Evolutionary conservation across 352 stramenopile genomes (phyloP).

Genomic region (Globisporangium nunn): DNA sequence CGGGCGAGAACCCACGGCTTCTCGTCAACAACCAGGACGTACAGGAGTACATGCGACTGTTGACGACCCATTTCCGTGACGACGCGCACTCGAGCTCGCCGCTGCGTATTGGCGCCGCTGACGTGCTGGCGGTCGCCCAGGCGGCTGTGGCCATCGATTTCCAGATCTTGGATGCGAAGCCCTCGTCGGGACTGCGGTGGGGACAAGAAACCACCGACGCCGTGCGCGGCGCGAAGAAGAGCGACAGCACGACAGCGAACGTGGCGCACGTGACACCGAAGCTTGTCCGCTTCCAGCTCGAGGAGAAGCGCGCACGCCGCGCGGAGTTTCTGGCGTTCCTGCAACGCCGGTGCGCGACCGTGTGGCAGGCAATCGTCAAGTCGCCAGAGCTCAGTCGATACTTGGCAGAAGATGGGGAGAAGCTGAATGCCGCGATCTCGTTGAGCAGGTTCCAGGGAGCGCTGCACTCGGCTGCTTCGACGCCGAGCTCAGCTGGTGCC

Average conservation of each 20-base stretch:
- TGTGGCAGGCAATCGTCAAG: constrained; percentile 53
- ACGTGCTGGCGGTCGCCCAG: constrained; percentile 45
- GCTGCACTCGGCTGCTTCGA: constrained; percentile 19
- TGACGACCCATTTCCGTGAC: constrained; percentile 57
- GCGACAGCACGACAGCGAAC: background rate
- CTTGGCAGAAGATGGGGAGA: constrained; percentile 65
- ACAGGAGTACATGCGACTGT: constrained; percentile 47
- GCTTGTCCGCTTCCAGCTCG: constrained; percentile 78
- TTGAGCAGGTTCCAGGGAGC: constrained; percentile 73
- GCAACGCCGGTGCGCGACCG: constrained; percentile 41
- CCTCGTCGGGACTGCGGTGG: constrained; percentile 78
- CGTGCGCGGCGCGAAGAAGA: constrained; percentile 7
- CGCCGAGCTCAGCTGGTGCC: background rate
- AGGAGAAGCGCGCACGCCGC: constrained; percentile 67
- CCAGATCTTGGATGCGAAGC: constrained; percentile 75
- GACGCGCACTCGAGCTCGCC: constrained; percentile 30
- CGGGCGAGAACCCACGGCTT: constrained; percentile 33
- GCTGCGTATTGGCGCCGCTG: constrained; percentile 32
- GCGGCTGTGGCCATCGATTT: constrained; percentile 50
- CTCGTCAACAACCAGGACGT: constrained; percentile 30
- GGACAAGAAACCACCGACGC: constrained; percentile 29
- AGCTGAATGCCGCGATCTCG: constrained; percentile 64
- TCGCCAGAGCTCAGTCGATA: constrained; percentile 47
- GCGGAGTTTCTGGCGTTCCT: constrained; percentile 61
- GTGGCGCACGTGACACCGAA: constrained; percentile 59